phyloP scores from a whole-genome alignment of 106 monocot species.

The Posidonia australis region DNA sequence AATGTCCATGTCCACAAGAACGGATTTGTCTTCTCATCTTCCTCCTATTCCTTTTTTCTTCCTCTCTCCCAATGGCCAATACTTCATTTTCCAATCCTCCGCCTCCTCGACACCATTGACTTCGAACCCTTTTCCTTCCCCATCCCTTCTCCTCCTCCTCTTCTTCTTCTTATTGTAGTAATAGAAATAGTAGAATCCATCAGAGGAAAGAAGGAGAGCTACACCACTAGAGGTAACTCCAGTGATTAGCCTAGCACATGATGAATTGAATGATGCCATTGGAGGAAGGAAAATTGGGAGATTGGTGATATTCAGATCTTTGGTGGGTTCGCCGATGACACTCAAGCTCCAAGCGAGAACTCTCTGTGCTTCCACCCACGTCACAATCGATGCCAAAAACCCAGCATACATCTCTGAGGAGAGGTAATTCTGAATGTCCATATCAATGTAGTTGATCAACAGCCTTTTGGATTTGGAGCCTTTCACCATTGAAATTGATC shows the following conservation, averaged over 20 bases:
- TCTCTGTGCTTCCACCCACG: too few species aligned
- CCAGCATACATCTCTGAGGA: slow-evolving; percentile 27
- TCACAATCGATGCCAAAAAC: slow-evolving; percentile 39
- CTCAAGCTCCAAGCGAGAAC: slow-evolving; percentile 36
- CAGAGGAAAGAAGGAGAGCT: neutral
- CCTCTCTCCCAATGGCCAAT: too few species aligned
- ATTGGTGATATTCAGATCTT: slow-evolving; percentile 25
- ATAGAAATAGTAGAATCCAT: neutral
- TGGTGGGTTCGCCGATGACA: slow-evolving; percentile 13
- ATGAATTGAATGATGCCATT: neutral
- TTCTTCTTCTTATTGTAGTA: neutral
- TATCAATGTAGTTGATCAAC: slow-evolving; percentile 17
- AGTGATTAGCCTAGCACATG: neutral
- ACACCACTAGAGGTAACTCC: neutral
- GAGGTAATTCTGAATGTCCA: slow-evolving; percentile 14
- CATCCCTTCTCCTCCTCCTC: slow-evolving; percentile 5
- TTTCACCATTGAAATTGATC: slow-evolving; percentile 21
- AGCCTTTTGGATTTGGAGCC: slow-evolving; percentile 15
- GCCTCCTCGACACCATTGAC: too few species aligned
- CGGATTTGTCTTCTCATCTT: too few species aligned
- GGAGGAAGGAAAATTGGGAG: too few species aligned
- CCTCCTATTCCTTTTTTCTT: too few species aligned
- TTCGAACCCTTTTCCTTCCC: slow-evolving; percentile 1
- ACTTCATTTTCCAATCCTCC: slow-evolving; percentile 27
- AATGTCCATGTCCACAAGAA: too few species aligned